Evolutionary conservation across 306 rosid genomes (phyloP).

Genomic region (Pterocarpus santalinus): DNA sequence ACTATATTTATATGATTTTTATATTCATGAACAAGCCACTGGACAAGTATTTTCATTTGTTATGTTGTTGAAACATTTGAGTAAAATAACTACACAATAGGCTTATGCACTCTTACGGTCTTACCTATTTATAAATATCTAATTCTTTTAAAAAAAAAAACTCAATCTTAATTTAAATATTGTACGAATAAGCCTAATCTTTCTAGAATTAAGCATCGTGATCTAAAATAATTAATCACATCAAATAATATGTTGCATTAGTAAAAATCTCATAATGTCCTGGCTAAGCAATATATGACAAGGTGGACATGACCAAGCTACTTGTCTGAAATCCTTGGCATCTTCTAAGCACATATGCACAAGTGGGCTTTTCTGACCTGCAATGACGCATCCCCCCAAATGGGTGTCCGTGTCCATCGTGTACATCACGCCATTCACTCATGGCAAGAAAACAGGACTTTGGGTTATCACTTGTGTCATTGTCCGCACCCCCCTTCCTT

Average conservation of each 20-base stretch:
- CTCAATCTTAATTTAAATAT: background rate
- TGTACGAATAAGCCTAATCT: background rate
- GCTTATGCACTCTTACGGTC: background rate
- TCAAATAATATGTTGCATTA: constrained; percentile 14
- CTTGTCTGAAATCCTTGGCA: constrained; percentile 6
- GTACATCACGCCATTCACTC: constrained; percentile 20
- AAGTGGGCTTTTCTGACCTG: background rate
- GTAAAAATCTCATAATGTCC: constrained; percentile 7
- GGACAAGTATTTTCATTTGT: background rate
- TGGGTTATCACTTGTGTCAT: constrained; percentile 20
- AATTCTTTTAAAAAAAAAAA: background rate
- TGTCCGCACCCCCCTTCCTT: constrained; percentile 23
- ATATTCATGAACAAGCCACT: constrained; percentile 16
- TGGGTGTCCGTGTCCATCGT: background rate
- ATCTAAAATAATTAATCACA: background rate
- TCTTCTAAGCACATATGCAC: constrained; percentile 1
- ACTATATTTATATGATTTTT: background rate
- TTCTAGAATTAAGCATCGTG: background rate
- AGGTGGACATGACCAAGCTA: constrained; percentile 1
- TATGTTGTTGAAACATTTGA: background rate
- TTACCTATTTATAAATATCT: background rate
- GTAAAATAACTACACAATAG: background rate
- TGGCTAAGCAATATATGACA: constrained; percentile 21
- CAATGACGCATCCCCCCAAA: too few species aligned
- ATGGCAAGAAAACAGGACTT: background rate